Percentiles rank a stretch among this genome's conserved stretches.
Evolutionary conservation across 306 rosid species (phyloP).

Genomic region (Lagenaria siceraria): DNA sequence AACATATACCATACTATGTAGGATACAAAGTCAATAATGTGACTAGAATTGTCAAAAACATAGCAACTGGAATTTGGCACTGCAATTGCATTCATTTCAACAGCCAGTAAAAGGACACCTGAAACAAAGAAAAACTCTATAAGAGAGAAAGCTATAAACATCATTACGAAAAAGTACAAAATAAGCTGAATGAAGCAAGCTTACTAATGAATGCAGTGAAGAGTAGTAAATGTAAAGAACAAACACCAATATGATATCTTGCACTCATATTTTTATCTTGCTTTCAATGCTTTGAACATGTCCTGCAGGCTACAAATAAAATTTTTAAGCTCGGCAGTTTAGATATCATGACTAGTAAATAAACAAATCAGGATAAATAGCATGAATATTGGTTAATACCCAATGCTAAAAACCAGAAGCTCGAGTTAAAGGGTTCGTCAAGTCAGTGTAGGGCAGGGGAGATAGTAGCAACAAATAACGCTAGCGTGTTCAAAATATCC

Average conservation of each 20-base stretch:
- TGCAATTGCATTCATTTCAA: conserved; percentile 32
- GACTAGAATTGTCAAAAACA: conserved; percentile 68
- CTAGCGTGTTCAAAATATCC: neutral
- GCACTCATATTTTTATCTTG: conserved; percentile 3
- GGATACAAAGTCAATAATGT: conserved; percentile 88
- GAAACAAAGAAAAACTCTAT: conserved; percentile 7
- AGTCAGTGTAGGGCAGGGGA: neutral
- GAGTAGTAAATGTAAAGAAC: neutral
- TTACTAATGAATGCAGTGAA: conserved; percentile 19
- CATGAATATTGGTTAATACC: neutral
- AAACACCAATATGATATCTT: conserved; percentile 3
- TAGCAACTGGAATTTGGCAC: conserved; percentile 71
- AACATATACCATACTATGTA: conserved; percentile 5
- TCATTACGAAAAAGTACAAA: neutral
- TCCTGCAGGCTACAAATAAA: conserved; percentile 1
- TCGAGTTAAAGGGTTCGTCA: neutral
- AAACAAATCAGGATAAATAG: neutral
- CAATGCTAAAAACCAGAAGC: neutral
- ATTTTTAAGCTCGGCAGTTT: neutral
- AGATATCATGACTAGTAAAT: neutral
- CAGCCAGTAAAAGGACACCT: conserved; percentile 39
- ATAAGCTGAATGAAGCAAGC: conserved; percentile 6
- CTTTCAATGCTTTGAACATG: conserved; percentile 10
- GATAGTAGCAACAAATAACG: neutral
- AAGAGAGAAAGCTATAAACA: neutral